Conservation (phyloP, 1,139 yeast species). For the Geotrichum carabidarum region DNA sequence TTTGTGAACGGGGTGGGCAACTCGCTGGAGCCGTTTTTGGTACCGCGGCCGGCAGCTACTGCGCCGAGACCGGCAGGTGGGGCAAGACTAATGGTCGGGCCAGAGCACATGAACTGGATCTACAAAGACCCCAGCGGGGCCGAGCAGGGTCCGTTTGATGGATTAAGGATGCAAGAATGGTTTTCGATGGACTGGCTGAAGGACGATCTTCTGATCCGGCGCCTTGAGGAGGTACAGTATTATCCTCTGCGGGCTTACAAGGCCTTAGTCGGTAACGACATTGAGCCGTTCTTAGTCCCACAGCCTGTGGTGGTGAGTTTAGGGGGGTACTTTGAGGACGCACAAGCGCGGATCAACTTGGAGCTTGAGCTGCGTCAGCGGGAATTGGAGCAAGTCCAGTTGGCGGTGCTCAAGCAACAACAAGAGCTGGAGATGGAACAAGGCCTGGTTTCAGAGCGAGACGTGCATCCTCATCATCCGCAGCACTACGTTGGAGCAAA, state of each 20-base stretch:
- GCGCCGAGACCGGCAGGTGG: constrained; percentile 26
- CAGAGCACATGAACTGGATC: constrained; percentile 56
- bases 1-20: constrained; percentile 43
- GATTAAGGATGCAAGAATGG: constrained; percentile 77
- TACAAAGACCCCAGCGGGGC: constrained; percentile 66
- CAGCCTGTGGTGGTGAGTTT: constrained; percentile 32
- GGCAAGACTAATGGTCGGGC: constrained; percentile 27
- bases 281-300: constrained; percentile 58
- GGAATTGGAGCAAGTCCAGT: constrained; percentile 9
- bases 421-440: constrained; percentile 13
- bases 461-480: no score
- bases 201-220: constrained; percentile 51
- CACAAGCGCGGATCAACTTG: constrained; percentile 19
- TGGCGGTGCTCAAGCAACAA: constrained; percentile 20
- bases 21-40: constrained; percentile 52
- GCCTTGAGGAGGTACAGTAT: constrained; percentile 40
- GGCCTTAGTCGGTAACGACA: constrained; percentile 44
- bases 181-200: constrained; percentile 55
- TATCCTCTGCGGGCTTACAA: constrained; percentile 33
- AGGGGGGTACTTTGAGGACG: neutral
- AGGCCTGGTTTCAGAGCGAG: no score
- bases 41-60: constrained; percentile 44
- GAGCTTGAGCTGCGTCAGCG: constrained; percentile 13
- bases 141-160: constrained; percentile 78
- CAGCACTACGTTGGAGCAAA: no score